Base-by-base conservation (phyloP, 306 rosid genomes). In the Cicer yamashitae region DNA sequence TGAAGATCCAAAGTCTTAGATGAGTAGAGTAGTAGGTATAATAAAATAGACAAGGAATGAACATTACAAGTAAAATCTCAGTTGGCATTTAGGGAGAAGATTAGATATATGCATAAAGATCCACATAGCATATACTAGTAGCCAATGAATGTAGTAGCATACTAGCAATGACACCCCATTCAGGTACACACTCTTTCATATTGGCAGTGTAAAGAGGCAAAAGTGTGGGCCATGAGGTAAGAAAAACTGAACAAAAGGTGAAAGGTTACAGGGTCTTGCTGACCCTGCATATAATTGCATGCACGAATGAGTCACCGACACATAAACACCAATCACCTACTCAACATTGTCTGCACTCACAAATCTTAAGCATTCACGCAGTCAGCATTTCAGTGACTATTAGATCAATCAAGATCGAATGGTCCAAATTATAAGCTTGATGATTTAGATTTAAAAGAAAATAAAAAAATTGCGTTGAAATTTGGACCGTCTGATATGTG, bases 251-350 rank as follows among this genome's bases (percentile, higher is more conserved):
- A 57, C 46, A 73, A 81, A 59, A 57, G 53, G 76, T 70, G 46
- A 84, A 84, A 53, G 66, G 81, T 79, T 70, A 74, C 22, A 64
- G 53, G 82, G 65, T 63, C 51, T 20, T 25, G 12, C 87, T 73
- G 83, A 81, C 85, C 67, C 57, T 61, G 75, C 57, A 76, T 84
- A 81, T 84, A 81, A 81, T 74, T 84, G 81, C 81, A 75, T 60
- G 82, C 87, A 83, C 76, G 67, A 84, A 74, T 77, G 71, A 78
- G 56, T 47, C 88, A 84, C 88, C 85, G 83, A 84, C 85, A 81
- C 73, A 81, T 69, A 61, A 74, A 34, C 39, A 12, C 67, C 40
- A 30, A 30, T 30, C 37, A 30, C 37, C 37, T 30, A 30, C 37
- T 30, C 37, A 30, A 30, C 37, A 30, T 30, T 30, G 37, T 30